Evolutionary conservation across 2,329 filamentous ascomycete species (phyloP).

Genomic region (Colletotrichum spaethianum): DNA sequence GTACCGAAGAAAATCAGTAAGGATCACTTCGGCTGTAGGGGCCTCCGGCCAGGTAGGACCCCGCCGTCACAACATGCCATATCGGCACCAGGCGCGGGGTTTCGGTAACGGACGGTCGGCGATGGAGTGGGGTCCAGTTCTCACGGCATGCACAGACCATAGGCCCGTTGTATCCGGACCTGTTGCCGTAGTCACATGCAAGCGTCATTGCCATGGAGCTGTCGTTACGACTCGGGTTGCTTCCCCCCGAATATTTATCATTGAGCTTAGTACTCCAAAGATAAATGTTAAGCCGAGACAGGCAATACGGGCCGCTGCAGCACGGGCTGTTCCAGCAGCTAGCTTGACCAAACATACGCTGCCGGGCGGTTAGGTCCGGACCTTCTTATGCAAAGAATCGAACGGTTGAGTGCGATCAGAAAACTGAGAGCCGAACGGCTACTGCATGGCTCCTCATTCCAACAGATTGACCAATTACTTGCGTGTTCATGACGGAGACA

Average conservation of each 20-base stretch:
- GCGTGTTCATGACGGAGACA: not conserved
- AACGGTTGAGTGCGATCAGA: constrained; percentile 4
- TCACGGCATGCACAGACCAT: constrained; percentile 22
- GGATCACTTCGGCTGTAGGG: not conserved
- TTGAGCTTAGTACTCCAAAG: not conserved
- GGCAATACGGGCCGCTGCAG: not conserved
- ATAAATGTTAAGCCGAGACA: not conserved
- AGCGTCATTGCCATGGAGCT: constrained; percentile 8
- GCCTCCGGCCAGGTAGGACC: not conserved
- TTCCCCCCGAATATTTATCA: not conserved
- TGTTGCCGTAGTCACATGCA: constrained; percentile 3
- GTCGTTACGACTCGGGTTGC: not conserved
- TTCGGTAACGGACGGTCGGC: not conserved
- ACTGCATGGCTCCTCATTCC: not conserved
- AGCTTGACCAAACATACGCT: not conserved
- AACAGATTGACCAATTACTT: not conserved
- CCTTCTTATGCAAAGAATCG: constrained; percentile 3
- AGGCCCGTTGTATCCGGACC: not conserved
- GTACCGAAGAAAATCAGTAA: not conserved
- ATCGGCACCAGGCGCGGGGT: not conserved
- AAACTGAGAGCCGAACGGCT: not conserved
- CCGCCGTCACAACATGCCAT: not conserved
- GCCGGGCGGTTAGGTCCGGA: constrained; percentile 11
- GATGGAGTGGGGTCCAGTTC: not conserved
- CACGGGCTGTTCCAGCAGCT: not conserved